Evolutionary conservation across 306 rosid genomes (phyloP).

Genomic region (Oxytropis ochrocephala): DNA sequence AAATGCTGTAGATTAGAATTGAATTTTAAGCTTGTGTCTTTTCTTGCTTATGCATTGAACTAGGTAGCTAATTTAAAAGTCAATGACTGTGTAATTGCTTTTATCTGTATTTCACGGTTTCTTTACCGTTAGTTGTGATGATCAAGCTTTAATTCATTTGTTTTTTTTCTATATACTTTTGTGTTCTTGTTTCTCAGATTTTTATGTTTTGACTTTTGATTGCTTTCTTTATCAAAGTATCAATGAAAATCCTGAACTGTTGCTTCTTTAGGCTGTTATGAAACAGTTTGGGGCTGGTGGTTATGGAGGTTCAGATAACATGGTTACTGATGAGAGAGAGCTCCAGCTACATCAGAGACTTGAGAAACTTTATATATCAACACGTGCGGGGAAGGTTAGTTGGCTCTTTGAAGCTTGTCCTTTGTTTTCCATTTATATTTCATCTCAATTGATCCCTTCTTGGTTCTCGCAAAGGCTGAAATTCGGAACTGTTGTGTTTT

Average conservation of each 20-base stretch:
- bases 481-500: conserved; percentile 17
- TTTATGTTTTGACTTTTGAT: not conserved
- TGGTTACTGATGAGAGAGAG: conserved; percentile 69
- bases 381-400: conserved; percentile 89
- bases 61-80: not conserved
- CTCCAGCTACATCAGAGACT: conserved; percentile 72
- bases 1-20: not conserved
- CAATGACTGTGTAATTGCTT: not conserved
- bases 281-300: conserved; percentile 87
- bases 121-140: not conserved
- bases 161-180: not conserved
- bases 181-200: not conserved
- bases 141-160: not conserved
- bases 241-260: conserved; percentile 11
- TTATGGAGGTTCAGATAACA: conserved; percentile 81
- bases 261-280: conserved; percentile 67
- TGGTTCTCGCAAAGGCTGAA: not conserved
- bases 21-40: conserved; percentile 1
- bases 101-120: not conserved
- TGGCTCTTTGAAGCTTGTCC: conserved; percentile 9
- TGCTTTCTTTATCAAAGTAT: not conserved
- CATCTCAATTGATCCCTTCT: not conserved
- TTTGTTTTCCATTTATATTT: conserved; percentile 10
- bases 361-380: conserved; percentile 86
- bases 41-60: not conserved